Evolutionary conservation across 257 asterid genomes (phyloP), one percentile per base, ranked within the genome.

Genomic region (Eustoma russellianum): DNA sequence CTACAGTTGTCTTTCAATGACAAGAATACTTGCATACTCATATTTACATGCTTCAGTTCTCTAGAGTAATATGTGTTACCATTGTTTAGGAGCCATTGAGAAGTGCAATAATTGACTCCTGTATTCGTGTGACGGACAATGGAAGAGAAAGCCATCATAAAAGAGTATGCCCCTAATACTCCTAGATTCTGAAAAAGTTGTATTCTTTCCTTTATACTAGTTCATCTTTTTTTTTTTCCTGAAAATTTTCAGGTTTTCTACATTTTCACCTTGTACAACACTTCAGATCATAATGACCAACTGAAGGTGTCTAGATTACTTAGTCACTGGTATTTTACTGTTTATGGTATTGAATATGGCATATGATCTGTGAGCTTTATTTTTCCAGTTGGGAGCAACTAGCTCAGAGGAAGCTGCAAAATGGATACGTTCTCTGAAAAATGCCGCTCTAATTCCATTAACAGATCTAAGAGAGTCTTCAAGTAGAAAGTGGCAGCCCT

Each of bases 41-140:
- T 35, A 35, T 35, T 35, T 35, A 41, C n/a, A n/a, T n/a, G n/a
- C n/a, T n/a, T n/a, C n/a, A n/a, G n/a, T 24, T 24, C 30, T 24
- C 30, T 24, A 1, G 30, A 24, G 30, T 24, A 24, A 24, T 24
- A 24, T 24, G 30, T 24, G 30, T 24, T 24, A 24, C 28, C 18
- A 40, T 38, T 45, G 48, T 73, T 4, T 74, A 89, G 97, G 93
- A 83, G 67, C 93, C 97, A 24, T 44, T 71, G 48, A 77, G 95
- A 70, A 79, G 90, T 60, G 92, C 95, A 49, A 84, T 91, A 63
- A 79, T 91, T 57, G 98, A 87, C 82, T 84, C 96, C 17, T 84
- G 96, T 82, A 80, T 82, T 52, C 86, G 89, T 54, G 90, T 87
- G n/a, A 79, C 71, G 9, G 95, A 91, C 76, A 73, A 87, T 53